phyloP scores from a whole-genome alignment of 2,329 filamentous ascomycete genomes.

The Torrubiellomyces zombiae region DNA sequence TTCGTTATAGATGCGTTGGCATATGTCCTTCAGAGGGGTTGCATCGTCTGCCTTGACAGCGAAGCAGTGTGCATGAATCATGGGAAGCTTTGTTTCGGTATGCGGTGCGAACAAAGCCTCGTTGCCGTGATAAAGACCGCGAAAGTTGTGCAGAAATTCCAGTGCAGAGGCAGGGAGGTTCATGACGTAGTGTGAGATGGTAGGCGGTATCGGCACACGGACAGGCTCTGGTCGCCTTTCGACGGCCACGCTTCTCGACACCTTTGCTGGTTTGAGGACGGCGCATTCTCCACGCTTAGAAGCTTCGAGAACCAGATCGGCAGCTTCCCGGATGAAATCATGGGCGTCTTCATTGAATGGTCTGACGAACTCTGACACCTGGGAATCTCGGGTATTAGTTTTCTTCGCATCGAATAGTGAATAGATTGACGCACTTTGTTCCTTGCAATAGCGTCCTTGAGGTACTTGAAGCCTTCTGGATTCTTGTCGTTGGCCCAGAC shows the following conservation, averaged over 20 bases:
- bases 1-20: slow-evolving; percentile 21
- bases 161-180: slow-evolving; percentile 86
- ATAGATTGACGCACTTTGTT: slow-evolving; percentile 51
- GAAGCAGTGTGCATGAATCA: slow-evolving; percentile 93
- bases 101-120: slow-evolving; percentile 48
- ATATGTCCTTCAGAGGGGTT: slow-evolving; percentile 35
- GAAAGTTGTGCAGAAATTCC: slow-evolving; percentile 51
- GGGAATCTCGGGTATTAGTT: not conserved
- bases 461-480: slow-evolving; percentile 63
- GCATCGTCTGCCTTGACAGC: slow-evolving; percentile 66
- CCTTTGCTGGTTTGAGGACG: slow-evolving; percentile 26
- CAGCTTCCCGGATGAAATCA: slow-evolving; percentile 58
- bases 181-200: slow-evolving; percentile 92
- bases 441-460: slow-evolving; percentile 49
- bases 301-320: slow-evolving; percentile 39
- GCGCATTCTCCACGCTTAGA: slow-evolving; percentile 34
- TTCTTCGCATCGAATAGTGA: not conserved
- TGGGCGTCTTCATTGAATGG: slow-evolving; percentile 72
- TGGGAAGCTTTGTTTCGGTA: slow-evolving; percentile 47
- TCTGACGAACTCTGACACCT: slow-evolving; percentile 53
- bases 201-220: slow-evolving; percentile 44
- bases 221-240: slow-evolving; percentile 18
- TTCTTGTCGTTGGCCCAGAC: slow-evolving; percentile 97
- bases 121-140: slow-evolving; percentile 61
- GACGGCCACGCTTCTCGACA: slow-evolving; percentile 20